These are phyloP conservation scores for Nepenthes alata DNA, from an alignment of 179 eudicot species.

Conservation along the genomic window DNA sequence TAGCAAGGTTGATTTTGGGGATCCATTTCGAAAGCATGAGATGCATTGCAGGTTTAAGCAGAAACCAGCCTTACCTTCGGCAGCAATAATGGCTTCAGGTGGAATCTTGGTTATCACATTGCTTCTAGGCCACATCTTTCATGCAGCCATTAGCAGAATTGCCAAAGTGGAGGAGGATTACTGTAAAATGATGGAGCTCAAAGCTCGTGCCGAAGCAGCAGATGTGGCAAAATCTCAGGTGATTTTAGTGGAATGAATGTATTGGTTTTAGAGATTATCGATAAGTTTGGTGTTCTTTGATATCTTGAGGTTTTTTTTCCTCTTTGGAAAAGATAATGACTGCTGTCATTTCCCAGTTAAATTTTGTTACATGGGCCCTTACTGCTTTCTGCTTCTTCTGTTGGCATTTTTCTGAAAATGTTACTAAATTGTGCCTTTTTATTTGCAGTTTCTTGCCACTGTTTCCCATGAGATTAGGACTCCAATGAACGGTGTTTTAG, in stretches of 20 bases:
- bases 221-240: conserved; percentile 95
- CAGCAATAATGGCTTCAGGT: conserved; percentile 42
- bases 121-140: conserved; percentile 53
- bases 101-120: conserved; percentile 44
- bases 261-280: not conserved
- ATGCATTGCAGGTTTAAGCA: conserved; percentile 68
- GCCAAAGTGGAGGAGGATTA: conserved; percentile 50
- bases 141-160: conserved; percentile 55
- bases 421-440: conserved; percentile 2
- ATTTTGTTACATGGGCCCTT: not conserved
- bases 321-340: too few species aligned
- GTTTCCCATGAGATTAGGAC: conserved; percentile 98
- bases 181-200: conserved; percentile 54
- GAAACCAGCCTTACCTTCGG: conserved; percentile 62
- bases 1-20: conserved; percentile 57
- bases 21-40: conserved; percentile 80
- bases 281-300: not conserved
- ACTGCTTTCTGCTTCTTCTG: not conserved
- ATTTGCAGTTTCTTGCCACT: conserved; percentile 86
- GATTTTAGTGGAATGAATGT: not conserved
- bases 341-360: not conserved
- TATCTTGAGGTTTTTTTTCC: not conserved
- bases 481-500: conserved; percentile 96
- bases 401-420: not conserved
- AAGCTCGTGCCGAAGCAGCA: conserved; percentile 89